Conservation (phyloP, 306 rosid genomes). For the Sphenostylis stenocarpa region DNA sequence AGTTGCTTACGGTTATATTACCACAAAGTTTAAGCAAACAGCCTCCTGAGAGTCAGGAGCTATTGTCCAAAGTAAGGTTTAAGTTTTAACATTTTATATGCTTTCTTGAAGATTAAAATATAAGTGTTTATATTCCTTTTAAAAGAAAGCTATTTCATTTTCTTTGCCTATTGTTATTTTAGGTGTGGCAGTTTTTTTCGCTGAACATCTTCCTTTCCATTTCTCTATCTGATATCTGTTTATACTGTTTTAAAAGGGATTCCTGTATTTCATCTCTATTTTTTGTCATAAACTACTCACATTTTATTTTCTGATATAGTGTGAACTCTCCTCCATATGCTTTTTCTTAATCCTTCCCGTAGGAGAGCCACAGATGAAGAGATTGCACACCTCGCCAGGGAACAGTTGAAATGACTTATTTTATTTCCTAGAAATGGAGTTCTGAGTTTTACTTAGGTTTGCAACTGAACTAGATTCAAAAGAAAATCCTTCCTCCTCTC, state of each 20-base stretch:
- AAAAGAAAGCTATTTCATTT: background rate
- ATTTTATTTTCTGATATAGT: background rate
- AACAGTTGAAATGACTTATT: too few relatives aligned
- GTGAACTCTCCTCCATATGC: too few relatives aligned
- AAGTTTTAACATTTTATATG: background rate
- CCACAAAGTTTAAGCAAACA: slow-evolving; percentile 97
- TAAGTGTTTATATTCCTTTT: background rate
- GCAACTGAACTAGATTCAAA: too few relatives aligned
- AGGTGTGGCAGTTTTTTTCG: background rate
- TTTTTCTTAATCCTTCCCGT: too few relatives aligned
- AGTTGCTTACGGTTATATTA: slow-evolving; percentile 92
- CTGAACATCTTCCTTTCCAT: background rate
- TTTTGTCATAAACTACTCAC: background rate
- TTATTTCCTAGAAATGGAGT: too few relatives aligned
- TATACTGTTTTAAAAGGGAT: background rate
- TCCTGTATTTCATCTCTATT: background rate
- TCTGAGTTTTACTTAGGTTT: too few relatives aligned
- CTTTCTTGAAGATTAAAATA: slow-evolving; percentile 29
- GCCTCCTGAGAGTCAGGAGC: slow-evolving; percentile 98
- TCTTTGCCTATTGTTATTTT: background rate
- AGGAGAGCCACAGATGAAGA: too few relatives aligned
- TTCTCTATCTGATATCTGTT: background rate
- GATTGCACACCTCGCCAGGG: too few relatives aligned
- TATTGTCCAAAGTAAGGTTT: slow-evolving; percentile 82
- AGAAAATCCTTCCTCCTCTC: too few relatives aligned